phyloP scores from a whole-genome alignment of 1,139 yeast species.

The Debaryomyces sp. region DNA sequence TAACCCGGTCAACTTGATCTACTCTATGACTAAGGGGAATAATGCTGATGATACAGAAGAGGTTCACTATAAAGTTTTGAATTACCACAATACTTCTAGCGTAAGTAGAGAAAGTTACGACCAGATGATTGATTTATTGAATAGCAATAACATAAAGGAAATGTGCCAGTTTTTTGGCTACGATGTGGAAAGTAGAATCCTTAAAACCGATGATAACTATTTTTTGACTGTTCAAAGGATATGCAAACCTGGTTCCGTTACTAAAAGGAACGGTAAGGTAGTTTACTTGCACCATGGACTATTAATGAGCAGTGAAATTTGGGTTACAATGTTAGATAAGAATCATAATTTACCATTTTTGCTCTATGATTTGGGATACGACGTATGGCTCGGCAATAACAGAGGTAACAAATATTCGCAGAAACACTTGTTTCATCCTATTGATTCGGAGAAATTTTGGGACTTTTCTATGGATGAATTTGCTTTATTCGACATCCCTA shows the following conservation, averaged over 20 bases:
- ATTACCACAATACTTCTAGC: conserved; percentile 8
- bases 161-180: conserved; percentile 45
- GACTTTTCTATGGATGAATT: conserved; percentile 51
- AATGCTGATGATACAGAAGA: conserved; percentile 4
- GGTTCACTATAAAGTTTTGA: conserved; percentile 7
- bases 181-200: conserved; percentile 40
- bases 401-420: conserved; percentile 86
- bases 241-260: conserved; percentile 13
- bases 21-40: conserved; percentile 9
- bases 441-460: conserved; percentile 45
- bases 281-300: conserved; percentile 90
- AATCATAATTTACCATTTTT: conserved; percentile 72
- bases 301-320: conserved; percentile 86
- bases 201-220: conserved; percentile 43
- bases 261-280: conserved; percentile 41
- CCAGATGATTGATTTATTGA: conserved; percentile 34
- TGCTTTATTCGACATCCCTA: conserved; percentile 50
- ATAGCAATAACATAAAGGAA: conserved; percentile 35
- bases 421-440: conserved; percentile 41
- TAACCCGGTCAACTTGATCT: conserved; percentile 33
- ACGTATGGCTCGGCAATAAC: conserved; percentile 92
- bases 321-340: conserved; percentile 74
- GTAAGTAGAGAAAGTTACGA: conserved; percentile 27
- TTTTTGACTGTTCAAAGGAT: conserved; percentile 39
- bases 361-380: conserved; percentile 79